Percentiles rank a stretch among this genome's conserved stretches.
Conservation (phyloP, 441 rosid species). For the Euphorbia schlechtendalii region DNA sequence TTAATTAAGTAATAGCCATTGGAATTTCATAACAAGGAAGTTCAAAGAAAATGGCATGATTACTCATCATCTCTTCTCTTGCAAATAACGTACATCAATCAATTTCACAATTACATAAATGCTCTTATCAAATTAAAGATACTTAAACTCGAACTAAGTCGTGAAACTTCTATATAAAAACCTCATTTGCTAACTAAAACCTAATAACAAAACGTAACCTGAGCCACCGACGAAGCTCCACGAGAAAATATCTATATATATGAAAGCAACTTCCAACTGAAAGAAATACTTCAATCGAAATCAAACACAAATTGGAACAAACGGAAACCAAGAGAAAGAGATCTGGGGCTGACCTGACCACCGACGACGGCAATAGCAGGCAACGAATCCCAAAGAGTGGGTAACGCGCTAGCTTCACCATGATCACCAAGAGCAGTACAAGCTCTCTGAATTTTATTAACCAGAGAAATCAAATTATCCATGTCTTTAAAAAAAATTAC, state of each 20-base stretch:
- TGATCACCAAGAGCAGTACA: constrained; percentile 98
- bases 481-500: constrained; percentile 21
- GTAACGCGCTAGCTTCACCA: constrained; percentile 84
- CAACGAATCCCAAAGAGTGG: constrained; percentile 95
- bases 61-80: not conserved
- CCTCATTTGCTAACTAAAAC: not conserved
- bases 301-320: not conserved
- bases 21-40: not conserved
- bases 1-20: not conserved
- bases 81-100: not conserved
- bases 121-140: not conserved
- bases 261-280: not conserved
- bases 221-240: not conserved
- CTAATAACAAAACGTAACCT: constrained; percentile 1
- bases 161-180: not conserved
- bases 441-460: constrained; percentile 96
- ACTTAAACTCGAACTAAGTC: not conserved
- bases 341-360: constrained; percentile 61
- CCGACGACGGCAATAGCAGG: constrained; percentile 99
- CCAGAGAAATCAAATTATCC: constrained; percentile 89
- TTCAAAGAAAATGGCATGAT: not conserved
- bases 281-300: not conserved
- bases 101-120: not conserved
- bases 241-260: not conserved
- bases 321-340: not conserved